These are phyloP conservation scores for Neoboletus magnificus DNA, from an alignment of 768 basidiomycete genomes.

Conservation along the genomic window DNA sequence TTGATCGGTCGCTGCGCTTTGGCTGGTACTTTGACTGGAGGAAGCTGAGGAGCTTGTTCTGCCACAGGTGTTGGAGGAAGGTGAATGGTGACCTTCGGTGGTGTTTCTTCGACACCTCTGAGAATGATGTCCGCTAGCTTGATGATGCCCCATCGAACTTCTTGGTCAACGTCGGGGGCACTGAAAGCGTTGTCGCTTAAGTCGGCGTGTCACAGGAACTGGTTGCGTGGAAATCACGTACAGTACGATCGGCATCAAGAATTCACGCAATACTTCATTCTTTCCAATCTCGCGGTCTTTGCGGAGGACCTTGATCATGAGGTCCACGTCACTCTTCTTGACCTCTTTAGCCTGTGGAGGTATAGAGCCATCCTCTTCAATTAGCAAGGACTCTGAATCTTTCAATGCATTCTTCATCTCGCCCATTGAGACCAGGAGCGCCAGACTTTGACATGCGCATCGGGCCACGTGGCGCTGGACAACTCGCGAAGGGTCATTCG, in stretches of 20 bases:
- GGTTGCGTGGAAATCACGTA: conserved; percentile 37
- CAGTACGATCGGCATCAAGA: conserved; percentile 79
- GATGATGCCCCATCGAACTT: conserved; percentile 87
- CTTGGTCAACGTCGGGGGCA: conserved; percentile 73
- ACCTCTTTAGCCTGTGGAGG: conserved; percentile 69
- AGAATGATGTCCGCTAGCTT: conserved; percentile 90
- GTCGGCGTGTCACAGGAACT: not conserved
- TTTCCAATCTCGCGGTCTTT: conserved; percentile 85
- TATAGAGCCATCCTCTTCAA: conserved; percentile 80
- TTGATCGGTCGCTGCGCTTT: conserved; percentile 38
- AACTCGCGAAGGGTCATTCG: conserved; percentile 76
- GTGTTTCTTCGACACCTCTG: conserved; percentile 74
- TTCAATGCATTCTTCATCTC: conserved; percentile 78
- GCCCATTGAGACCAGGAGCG: conserved; percentile 82
- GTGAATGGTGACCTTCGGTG: conserved; percentile 85
- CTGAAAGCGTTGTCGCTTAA: conserved; percentile 35
- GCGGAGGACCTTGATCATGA: conserved; percentile 81
- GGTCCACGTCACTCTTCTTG: conserved; percentile 79
- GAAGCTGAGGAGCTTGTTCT: conserved; percentile 57
- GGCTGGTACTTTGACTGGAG: conserved; percentile 47
- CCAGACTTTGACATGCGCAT: conserved; percentile 81
- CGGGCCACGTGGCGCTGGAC: conserved; percentile 87
- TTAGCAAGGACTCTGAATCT: conserved; percentile 72
- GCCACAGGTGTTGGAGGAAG: conserved; percentile 69
- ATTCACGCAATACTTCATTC: conserved; percentile 74